Evolutionary conservation across 768 basidiomycete genomes (phyloP).

Genomic region (Kwoniella dejecticola): DNA sequence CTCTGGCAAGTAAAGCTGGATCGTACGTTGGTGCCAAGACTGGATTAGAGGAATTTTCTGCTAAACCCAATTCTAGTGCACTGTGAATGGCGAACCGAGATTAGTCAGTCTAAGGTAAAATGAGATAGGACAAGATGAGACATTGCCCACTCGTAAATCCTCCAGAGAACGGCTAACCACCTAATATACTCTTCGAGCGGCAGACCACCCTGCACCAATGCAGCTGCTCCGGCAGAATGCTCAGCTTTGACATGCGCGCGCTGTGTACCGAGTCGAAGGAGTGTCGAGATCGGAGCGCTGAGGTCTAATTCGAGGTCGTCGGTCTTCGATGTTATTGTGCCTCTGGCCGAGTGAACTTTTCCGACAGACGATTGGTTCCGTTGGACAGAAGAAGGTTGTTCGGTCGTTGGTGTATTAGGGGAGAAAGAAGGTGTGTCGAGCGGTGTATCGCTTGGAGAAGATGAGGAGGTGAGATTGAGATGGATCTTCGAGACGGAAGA

Average conservation of each 20-base stretch:
- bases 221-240: slow-evolving; percentile 63
- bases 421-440: slow-evolving; percentile 35
- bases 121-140: too few relatives aligned
- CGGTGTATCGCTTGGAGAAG: slow-evolving; percentile 10
- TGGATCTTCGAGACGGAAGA: too few relatives aligned
- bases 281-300: slow-evolving; percentile 53
- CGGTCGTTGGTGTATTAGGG: slow-evolving; percentile 28
- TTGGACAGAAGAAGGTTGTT: neutral
- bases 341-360: slow-evolving; percentile 8
- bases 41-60: slow-evolving; percentile 64
- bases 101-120: too few relatives aligned
- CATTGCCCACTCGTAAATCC: slow-evolving; percentile 77
- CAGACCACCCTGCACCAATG: slow-evolving; percentile 65
- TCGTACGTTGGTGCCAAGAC: slow-evolving; percentile 71
- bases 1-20: slow-evolving; percentile 68
- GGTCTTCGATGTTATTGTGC: slow-evolving; percentile 8
- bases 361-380: too few relatives aligned
- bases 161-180: slow-evolving; percentile 76
- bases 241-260: slow-evolving; percentile 65
- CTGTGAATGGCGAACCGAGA: slow-evolving; percentile 45
- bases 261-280: slow-evolving; percentile 58
- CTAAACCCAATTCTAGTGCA: slow-evolving; percentile 47
- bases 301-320: slow-evolving; percentile 52
- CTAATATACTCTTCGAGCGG: slow-evolving; percentile 67
- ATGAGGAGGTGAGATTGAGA: neutral